Base-by-base conservation (phyloP, 2,329 filamentous ascomycete species). In the Paramyrothecium sp. region DNA sequence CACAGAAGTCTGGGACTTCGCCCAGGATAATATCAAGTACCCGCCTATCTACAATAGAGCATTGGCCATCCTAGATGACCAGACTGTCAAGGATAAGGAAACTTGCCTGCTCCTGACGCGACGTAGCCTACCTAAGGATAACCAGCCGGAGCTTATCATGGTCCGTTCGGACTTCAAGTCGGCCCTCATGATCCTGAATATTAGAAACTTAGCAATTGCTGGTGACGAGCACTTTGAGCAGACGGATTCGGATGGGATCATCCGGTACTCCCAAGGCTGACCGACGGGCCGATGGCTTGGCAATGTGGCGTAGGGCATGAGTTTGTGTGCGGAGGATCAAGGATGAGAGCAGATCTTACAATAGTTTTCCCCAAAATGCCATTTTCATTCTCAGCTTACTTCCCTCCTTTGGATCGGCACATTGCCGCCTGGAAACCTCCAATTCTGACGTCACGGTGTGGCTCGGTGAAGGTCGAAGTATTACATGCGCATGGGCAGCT, bases 1-100 rank as follows among this genome's bases (percentile, higher is more conserved):
- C 7, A 16, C 4, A 5, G 49, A 51, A 12, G 30, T 51, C 17
- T 51, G 49, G 49, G 26, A 33, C 7, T 51, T 51, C 17, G 49
- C 49, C 17, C 49, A 51, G 30, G 4, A 51, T 30, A 51, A 33
- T 21, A 51, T 51, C 49, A 51, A 26, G 10, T 51, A 51, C 49
- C 49, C 49, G 49, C 49, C 49, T 23, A 51, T 51, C 13, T 51
- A 51, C 49, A 51, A 51, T 22, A 51, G n/a, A 22, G 49, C 49
- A 3, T 33, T 51, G 49, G 49, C 49, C 17, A 51, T 51, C 22
- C 17, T 51, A 16, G 49, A 51, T 20, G 49, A 51, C n/a, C 49
- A 51, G 49, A 51, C 22, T 30, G 23, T 51, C 49, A 51, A 51
- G 49, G 49, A 51, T 21, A 30, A 51, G 19, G 49, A 51, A 20